These are phyloP conservation scores for Ceratocystis colombiana DNA, from an alignment of 2,329 filamentous ascomycete genomes.

Conservation along the genomic window DNA sequence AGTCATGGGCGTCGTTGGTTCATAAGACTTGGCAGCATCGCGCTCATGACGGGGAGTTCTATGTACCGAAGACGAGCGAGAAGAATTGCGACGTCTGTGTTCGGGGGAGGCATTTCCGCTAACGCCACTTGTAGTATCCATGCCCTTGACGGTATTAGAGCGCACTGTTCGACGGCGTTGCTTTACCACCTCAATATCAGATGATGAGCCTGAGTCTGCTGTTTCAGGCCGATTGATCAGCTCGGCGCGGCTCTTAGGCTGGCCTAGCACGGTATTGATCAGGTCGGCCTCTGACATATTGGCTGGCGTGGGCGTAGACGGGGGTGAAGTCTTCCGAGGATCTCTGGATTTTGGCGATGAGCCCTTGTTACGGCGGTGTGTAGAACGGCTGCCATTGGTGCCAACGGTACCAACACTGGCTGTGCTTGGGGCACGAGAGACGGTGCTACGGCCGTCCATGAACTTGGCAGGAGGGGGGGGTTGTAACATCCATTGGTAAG, in stretches of 20 bases:
- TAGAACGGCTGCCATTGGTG: conserved; percentile 23
- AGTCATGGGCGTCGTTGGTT: conserved; percentile 23
- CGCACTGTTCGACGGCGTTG: conserved; percentile 18
- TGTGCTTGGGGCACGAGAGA: conserved; percentile 52
- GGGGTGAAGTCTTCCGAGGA: conserved; percentile 21
- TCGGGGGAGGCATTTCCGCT: not conserved
- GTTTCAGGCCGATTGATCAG: conserved; percentile 19
- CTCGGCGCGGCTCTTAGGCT: conserved; percentile 23
- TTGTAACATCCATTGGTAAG: conserved; percentile 83
- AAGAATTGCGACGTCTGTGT: conserved; percentile 6
- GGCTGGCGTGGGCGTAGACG: conserved; percentile 16
- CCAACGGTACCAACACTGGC: conserved; percentile 33
- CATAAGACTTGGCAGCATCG: conserved; percentile 15
- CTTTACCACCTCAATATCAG: conserved; percentile 23
- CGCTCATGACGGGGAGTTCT: not conserved
- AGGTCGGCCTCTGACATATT: conserved; percentile 36
- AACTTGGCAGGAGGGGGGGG: conserved; percentile 80
- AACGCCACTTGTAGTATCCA: conserved; percentile 12
- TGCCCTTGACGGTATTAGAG: conserved; percentile 21
- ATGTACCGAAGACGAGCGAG: not conserved
- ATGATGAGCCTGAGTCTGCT: conserved; percentile 23
- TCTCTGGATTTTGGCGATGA: conserved; percentile 27
- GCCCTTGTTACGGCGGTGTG: conserved; percentile 27
- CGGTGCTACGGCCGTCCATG: conserved; percentile 77
- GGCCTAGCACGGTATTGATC: conserved; percentile 36